phyloP scores from a whole-genome alignment of 306 rosid species.

The Prunus davidiana region DNA sequence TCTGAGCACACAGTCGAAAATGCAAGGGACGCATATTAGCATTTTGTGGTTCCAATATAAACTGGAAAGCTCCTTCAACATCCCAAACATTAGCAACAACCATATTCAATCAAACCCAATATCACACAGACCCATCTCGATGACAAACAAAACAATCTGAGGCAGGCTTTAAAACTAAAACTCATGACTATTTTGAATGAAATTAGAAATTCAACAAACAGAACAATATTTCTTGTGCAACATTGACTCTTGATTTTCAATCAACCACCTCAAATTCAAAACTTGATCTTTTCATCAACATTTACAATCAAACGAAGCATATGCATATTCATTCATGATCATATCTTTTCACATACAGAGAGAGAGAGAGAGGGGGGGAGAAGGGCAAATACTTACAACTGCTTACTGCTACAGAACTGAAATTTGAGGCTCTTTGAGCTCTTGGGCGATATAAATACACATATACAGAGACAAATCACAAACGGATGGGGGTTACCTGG shows the following conservation, averaged over 20 bases:
- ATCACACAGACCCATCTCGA: background rate
- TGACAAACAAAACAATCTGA: background rate
- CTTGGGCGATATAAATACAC: background rate
- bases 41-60: constrained; percentile 7
- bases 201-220: background rate
- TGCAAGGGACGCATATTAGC: background rate
- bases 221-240: background rate
- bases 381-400: background rate
- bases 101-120: background rate
- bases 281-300: background rate
- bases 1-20: background rate
- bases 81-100: background rate
- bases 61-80: background rate
- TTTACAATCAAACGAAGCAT: background rate
- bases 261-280: constrained; percentile 7
- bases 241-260: background rate
- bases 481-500: constrained; percentile 37
- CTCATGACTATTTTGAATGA: background rate
- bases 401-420: background rate
- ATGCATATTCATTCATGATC: background rate
- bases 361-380: no score
- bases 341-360: no score
- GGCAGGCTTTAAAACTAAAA: background rate
- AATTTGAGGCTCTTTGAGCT: background rate
- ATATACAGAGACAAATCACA: background rate